phyloP scores from a whole-genome alignment of 805 yeast species.

The Kodamaea restingae region DNA sequence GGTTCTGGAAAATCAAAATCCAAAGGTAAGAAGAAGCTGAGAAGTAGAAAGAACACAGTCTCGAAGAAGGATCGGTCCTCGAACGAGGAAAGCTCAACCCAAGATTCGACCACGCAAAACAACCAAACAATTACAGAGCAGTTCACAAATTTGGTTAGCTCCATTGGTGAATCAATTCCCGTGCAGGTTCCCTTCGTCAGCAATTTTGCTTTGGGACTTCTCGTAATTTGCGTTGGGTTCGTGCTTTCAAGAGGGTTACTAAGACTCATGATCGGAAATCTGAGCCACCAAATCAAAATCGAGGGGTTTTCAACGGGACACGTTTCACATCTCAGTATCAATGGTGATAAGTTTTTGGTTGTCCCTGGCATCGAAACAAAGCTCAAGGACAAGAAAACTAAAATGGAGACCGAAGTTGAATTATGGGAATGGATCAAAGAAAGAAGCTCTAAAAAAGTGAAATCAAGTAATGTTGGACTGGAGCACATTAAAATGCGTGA shows the following conservation, averaged over 20 bases:
- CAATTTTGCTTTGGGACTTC: slow-evolving; percentile 20
- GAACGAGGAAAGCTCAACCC: not conserved
- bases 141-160: slow-evolving; percentile 16
- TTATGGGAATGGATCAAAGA: slow-evolving; percentile 71
- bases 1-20: slow-evolving; percentile 9
- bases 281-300: slow-evolving; percentile 8
- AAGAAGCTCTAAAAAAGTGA: slow-evolving; percentile 22
- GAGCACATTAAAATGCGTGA: not conserved
- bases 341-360: slow-evolving; percentile 34
- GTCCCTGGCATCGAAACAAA: slow-evolving; percentile 39
- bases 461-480: slow-evolving; percentile 9
- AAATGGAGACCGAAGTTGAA: slow-evolving; percentile 49
- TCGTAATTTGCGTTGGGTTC: slow-evolving; percentile 15
- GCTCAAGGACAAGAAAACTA: slow-evolving; percentile 21
- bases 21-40: slow-evolving; percentile 9
- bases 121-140: slow-evolving; percentile 10
- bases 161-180: slow-evolving; percentile 25
- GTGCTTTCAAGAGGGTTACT: slow-evolving; percentile 9
- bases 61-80: slow-evolving; percentile 4
- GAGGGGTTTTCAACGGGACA: slow-evolving; percentile 5
- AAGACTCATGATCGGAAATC: slow-evolving; percentile 19
- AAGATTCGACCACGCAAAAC: too few relatives aligned
- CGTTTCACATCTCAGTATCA: slow-evolving; percentile 21
- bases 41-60: slow-evolving; percentile 13
- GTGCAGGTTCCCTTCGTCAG: slow-evolving; percentile 23